Evolutionary conservation across 371 early-diverging fungal genomes (phyloP).

Genomic region (Chytridiales sp.): DNA sequence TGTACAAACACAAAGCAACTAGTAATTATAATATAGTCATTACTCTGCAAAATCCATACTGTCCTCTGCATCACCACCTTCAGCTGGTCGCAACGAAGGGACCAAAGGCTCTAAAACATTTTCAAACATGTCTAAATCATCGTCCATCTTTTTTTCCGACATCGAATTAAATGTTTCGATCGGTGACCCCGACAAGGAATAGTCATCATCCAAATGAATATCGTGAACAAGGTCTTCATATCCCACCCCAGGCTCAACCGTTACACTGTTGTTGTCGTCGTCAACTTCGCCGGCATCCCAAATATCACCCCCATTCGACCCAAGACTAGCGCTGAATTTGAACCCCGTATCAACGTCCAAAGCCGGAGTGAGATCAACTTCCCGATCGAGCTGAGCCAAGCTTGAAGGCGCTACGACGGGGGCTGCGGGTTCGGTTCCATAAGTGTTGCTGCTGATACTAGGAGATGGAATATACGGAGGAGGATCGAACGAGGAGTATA

Average conservation of each 20-base stretch:
- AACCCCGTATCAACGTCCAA: neutral
- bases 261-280: no score
- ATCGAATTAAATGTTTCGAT: neutral
- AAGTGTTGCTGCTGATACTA: no score
- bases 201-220: slow-evolving; percentile 8
- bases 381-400: neutral
- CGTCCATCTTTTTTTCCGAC: neutral
- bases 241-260: neutral
- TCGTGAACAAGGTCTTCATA: slow-evolving; percentile 13
- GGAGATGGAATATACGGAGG: no score
- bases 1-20: no score
- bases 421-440: neutral
- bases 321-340: no score
- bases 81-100: no score
- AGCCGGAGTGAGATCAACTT: neutral
- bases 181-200: neutral
- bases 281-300: neutral
- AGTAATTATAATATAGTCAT: no score
- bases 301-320: slow-evolving; percentile 8
- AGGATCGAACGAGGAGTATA: no score
- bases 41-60: no score
- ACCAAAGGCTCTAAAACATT: no score
- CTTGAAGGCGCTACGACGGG: neutral
- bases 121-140: neutral
- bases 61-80: no score